Evolutionary conservation across 192 early-diverging fungal species (phyloP), one percentile per base, ranked within the genome.

Genomic region (Coemansia sp.): DNA sequence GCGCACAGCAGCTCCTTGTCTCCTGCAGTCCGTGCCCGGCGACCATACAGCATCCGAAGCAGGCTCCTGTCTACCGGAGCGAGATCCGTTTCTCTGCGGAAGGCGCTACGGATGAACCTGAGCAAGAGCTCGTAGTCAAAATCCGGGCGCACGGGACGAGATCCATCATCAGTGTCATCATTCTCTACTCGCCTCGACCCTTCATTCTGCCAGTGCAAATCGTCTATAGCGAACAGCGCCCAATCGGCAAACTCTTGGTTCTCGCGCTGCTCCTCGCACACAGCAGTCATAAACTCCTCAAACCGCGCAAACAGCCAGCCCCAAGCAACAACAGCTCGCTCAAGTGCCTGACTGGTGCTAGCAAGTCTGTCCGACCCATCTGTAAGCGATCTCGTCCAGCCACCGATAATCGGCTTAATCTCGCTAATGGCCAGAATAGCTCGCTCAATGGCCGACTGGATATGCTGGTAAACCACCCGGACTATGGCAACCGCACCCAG

Each of bases 171-270:
- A 13, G 59, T 55, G n/a, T 62, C 60, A 16, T 65, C 46, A 36
- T 59, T 69, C 2, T 40, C 69, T n/a, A 61, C 9, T 8, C 65
- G 63, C 43, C 65, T 67, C 16, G 71, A 60, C 2, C 76, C 76
- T 10, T 73, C 71, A 57, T 73, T 79, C 43, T 79, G 76, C 76
- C 76, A 79, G 24, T 73, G 56, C 51, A 79, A 10, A 31, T 79
- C 76, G 14, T 79, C 67, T 1, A 79, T 66, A 14, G 63, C 60
- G 33, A 72, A 63, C 4, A 73, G 38, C 9, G 76, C 76, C 76
- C 76, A 79, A 45, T 79, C 76, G 9, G 55, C 67, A 70, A 79
- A 79, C 55, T 63, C 71, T 21, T 79, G 76, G 57, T 73, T 73
- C 38, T 73, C 71, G 24, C 57, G 59, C 65, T 79, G 76, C 51